Percentiles rank a stretch among this genome's conserved stretches.
Conservation (phyloP, 805 yeast genomes). For the Candida ascalaphidarum region DNA sequence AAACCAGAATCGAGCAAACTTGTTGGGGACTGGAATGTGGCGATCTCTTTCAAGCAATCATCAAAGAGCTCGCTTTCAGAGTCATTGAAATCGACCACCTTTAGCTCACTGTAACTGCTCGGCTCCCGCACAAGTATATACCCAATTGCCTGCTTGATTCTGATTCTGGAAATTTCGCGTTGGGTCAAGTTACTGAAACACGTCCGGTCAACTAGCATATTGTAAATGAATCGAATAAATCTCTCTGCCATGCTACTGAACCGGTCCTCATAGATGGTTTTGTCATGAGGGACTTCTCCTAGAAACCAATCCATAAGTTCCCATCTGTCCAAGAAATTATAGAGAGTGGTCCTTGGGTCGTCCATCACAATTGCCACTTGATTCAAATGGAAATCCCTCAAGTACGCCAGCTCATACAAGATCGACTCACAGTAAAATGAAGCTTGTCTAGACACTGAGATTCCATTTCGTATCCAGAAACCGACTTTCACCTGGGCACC, state of each 20-base stretch:
- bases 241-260: conserved; percentile 35
- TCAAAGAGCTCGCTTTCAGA: conserved; percentile 36
- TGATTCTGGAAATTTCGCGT: conserved; percentile 16
- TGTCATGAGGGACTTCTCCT: conserved; percentile 20
- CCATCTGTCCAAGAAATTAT: conserved; percentile 45
- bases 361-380: conserved; percentile 35
- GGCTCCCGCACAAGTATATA: conserved; percentile 47
- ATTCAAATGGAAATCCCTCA: conserved; percentile 37
- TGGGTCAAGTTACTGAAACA: conserved; percentile 14
- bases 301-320: conserved; percentile 44
- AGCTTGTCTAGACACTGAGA: conserved; percentile 42
- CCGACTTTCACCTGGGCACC: conserved; percentile 55
- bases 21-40: conserved; percentile 57
- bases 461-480: conserved; percentile 71
- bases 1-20: conserved; percentile 51
- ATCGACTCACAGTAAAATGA: conserved; percentile 36
- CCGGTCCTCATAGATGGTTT: conserved; percentile 41
- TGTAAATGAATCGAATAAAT: conserved; percentile 35
- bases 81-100: conserved; percentile 17
- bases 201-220: conserved; percentile 30
- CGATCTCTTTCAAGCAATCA: conserved; percentile 47
- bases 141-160: conserved; percentile 34
- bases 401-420: conserved; percentile 31
- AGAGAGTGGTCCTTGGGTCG: conserved; percentile 25
- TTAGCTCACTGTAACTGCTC: conserved; percentile 42